phyloP scores from a whole-genome alignment of 805 yeast genomes.

The Maudiozyma pseudohumilis region DNA sequence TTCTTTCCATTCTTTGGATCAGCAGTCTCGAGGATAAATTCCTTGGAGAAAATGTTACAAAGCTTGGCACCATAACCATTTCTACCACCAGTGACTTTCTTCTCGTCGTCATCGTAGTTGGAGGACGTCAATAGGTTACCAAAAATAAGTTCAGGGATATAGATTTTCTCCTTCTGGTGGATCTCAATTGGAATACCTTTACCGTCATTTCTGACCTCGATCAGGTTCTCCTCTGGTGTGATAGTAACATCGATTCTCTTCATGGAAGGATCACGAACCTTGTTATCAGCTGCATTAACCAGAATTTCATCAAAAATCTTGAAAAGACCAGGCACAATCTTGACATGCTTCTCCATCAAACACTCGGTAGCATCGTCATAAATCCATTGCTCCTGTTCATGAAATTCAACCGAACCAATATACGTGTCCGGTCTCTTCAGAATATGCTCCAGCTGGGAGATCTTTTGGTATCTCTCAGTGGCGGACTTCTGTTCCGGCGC shows the following conservation, averaged over 20 bases:
- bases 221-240: conserved; percentile 60
- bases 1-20: conserved; percentile 52
- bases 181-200: conserved; percentile 91
- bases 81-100: conserved; percentile 96
- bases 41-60: conserved; percentile 90
- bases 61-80: conserved; percentile 97
- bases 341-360: conserved; percentile 53
- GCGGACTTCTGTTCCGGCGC: conserved; percentile 31
- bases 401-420: conserved; percentile 85
- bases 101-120: conserved; percentile 89
- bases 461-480: conserved; percentile 78
- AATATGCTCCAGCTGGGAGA: conserved; percentile 92
- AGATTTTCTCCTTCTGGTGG: conserved; percentile 83
- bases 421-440: conserved; percentile 96
- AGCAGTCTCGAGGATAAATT: conserved; percentile 81
- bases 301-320: conserved; percentile 94
- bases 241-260: conserved; percentile 74
- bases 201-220: conserved; percentile 86
- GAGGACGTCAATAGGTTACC: conserved; percentile 92
- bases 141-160: conserved; percentile 91
- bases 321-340: conserved; percentile 89
- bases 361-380: conserved; percentile 54
- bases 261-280: conserved; percentile 90
- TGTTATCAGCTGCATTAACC: conserved; percentile 98
- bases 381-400: conserved; percentile 77